Evolutionary conservation across 495 filamentous ascomycete genomes (phyloP), one percentile per base, ranked within the genome.

Genomic region (Trichocladium antarcticum): DNA sequence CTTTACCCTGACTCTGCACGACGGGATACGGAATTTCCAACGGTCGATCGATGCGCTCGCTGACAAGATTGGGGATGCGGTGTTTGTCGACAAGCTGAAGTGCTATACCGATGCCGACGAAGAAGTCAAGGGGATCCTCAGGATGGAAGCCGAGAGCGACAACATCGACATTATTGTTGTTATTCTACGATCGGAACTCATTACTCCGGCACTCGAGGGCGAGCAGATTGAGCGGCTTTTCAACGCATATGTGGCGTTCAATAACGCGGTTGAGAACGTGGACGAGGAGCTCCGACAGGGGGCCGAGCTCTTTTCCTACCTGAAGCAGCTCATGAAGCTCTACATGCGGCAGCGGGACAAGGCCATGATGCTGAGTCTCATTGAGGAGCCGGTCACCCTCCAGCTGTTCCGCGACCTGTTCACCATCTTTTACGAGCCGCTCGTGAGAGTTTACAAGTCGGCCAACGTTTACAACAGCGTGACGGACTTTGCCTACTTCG

Each of bases 201-300:
- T 97, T 29, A 57, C 75, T 3, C 85, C 85, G 0, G 71, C 84
- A 32, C 76, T 97, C 19, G 75, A 66, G 1, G 51, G 79, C 0
- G 76, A 83, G 43, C 88, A 97, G 61, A 78, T 92, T 45, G 85
- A 78, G 42, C 83, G 80, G 58, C 75, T 94, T 3, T 93, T 86
- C 70, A 96, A 97, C 61, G 83, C 87, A 28, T 97, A 88, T 55
- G 89, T 95, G n/a, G 92, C 89, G 11, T 98, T 93, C 83, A 94
- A 89, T 62, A 84, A 81, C 56, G 88, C 88, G 0, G 85, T 98
- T 6, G 90, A 97, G 47, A 85, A 94, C 61, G 79, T 89, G 29
- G 88, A 95, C 58, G 79, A 83, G 46, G 86, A 94, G 55, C 82
- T 96, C 73, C 84, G 82, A 54, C 76, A 85, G 53, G 89, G 88